These are phyloP conservation scores for Phyllosticta paracitricarpa DNA, from an alignment of 2,329 filamentous ascomycete species.

Conservation along the genomic window DNA sequence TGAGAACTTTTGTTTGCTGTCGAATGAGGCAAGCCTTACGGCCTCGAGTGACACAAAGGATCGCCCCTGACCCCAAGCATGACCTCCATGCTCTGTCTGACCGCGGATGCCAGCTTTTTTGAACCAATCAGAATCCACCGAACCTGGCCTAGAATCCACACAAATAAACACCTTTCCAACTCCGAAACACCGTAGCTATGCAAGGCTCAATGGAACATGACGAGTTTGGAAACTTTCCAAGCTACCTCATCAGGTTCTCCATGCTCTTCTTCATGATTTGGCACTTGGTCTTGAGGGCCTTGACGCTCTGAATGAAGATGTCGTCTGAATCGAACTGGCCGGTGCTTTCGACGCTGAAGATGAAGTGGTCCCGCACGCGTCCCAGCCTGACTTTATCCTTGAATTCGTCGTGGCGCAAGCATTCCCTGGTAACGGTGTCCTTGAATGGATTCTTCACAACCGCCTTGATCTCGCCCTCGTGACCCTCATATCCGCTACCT, in stretches of 20 bases:
- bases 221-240: background rate
- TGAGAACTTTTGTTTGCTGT: background rate
- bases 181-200: constrained; percentile 12
- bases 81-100: background rate
- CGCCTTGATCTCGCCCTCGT: constrained; percentile 73
- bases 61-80: background rate
- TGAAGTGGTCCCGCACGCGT: constrained; percentile 87
- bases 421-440: constrained; percentile 92
- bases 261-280: constrained; percentile 61
- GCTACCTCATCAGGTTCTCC: constrained; percentile 27
- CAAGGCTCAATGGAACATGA: constrained; percentile 1
- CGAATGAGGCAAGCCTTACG: background rate
- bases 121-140: background rate
- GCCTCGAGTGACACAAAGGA: background rate
- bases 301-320: constrained; percentile 83
- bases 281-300: constrained; percentile 78
- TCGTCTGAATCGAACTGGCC: constrained; percentile 93
- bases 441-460: constrained; percentile 82
- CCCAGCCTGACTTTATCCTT: constrained; percentile 92
- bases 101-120: constrained; percentile 3
- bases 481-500: constrained; percentile 59
- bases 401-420: constrained; percentile 84
- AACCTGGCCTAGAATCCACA: background rate
- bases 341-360: constrained; percentile 89
- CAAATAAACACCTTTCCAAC: background rate